Base-by-base conservation (phyloP, 768 basidiomycete species). In the Tubosaeta sp. region DNA sequence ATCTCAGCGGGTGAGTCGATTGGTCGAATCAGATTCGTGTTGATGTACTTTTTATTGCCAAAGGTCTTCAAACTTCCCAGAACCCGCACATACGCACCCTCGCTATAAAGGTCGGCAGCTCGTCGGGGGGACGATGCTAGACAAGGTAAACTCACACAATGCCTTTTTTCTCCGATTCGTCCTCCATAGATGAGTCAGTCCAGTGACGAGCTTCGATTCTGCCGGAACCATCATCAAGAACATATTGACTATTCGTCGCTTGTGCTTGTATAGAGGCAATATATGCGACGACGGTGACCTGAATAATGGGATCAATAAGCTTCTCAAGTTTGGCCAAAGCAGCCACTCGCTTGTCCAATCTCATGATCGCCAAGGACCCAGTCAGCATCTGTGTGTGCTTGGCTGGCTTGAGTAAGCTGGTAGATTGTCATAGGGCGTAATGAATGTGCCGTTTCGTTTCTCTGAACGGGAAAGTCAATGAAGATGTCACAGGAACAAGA, bases 141-240 rank as follows among this genome's bases (percentile, higher is more conserved):
- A 22, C 2, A 59, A 67, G 46, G 12, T 16, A 12, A 26, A 66
- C 74, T 51, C 48, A 80, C 77, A 58, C 70, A 44, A 86, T 76
- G 0, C 74, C 78, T 43, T 72, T 72, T 48, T 75, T 73, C 6
- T 74, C 72, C 1, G 73, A 73, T 31, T 84, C 81, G 5, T 84
- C 84, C 26, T 80, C 80, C 44, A 68, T 70, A 33, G 74, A 75
- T 11, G 82, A 75, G 59, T 93, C 91, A 10, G 85, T 72, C 95
- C 95, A 97, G 56, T 85, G 85, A 22, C 88, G 82, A 22, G 83
- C 86, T 61, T 91, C 88, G 17, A 88, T 80, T 39, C 71, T 72
- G 19, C 86, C 92, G 3, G 90, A 89, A 12, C 94, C 92, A 66
- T 99, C 95, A 53, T 94, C 88, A 5, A 99, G 73, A 52, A 73